Percentiles rank a stretch among this genome's conserved stretches.
Evolutionary conservation across 192 early-diverging fungal genomes (phyloP).

Genomic region (Podila epicladia): DNA sequence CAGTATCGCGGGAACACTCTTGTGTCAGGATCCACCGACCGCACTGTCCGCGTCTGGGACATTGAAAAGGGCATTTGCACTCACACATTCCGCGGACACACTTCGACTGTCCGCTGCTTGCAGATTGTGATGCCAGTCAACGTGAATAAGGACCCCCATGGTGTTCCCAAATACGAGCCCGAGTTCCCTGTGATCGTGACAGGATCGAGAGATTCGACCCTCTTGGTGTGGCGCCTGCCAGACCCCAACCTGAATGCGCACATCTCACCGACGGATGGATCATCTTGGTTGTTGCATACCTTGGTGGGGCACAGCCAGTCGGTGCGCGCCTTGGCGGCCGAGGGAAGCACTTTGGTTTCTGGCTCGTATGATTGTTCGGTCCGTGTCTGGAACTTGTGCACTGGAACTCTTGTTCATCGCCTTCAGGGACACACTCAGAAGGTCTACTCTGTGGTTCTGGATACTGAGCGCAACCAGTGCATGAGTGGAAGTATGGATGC

Average conservation of each 20-base stretch:
- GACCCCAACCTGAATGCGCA: slow-evolving; percentile 64
- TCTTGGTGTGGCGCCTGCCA: slow-evolving; percentile 94
- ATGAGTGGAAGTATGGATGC: slow-evolving; percentile 97
- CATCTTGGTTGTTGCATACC: slow-evolving; percentile 77
- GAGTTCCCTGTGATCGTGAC: slow-evolving; percentile 89
- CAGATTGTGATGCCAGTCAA: slow-evolving; percentile 84
- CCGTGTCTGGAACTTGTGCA: slow-evolving; percentile 89
- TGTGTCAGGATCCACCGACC: slow-evolving; percentile 94
- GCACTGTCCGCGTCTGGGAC: slow-evolving; percentile 97
- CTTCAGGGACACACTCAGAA: slow-evolving; percentile 92
- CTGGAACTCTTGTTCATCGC: slow-evolving; percentile 72
- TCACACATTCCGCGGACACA: slow-evolving; percentile 95
- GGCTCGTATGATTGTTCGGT: slow-evolving; percentile 94
- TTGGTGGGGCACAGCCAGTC: slow-evolving; percentile 90
- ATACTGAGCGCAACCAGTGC: slow-evolving; percentile 81
- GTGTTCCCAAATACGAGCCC: slow-evolving; percentile 63
- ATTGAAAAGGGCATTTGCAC: slow-evolving; percentile 90
- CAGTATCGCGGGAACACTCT: slow-evolving; percentile 90
- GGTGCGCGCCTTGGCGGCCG: slow-evolving; percentile 93
- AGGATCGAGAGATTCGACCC: slow-evolving; percentile 92
- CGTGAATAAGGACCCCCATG: slow-evolving; percentile 57
- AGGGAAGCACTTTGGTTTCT: slow-evolving; percentile 86
- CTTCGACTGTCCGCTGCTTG: slow-evolving; percentile 93
- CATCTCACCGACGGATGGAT: slow-evolving; percentile 42
- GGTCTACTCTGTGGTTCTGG: slow-evolving; percentile 95